A percentile compares a stretch with the other conserved stretches of the same genome.
phyloP scores from a whole-genome alignment of 2,329 filamentous ascomycete genomes.

The Penicillium frequentans region DNA sequence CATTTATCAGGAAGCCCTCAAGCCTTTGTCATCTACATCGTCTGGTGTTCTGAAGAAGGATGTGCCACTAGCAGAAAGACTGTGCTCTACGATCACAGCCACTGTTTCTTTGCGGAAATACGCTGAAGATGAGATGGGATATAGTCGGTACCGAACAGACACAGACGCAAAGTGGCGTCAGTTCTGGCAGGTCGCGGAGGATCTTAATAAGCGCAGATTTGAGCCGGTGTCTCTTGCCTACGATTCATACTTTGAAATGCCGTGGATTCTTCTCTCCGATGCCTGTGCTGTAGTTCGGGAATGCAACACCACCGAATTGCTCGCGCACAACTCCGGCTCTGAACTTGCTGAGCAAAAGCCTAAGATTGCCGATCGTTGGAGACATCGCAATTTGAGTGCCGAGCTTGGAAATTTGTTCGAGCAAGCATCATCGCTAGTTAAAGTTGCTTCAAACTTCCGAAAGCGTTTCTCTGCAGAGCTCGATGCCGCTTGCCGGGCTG shows the following conservation, averaged over 20 bases:
- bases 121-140: constrained; percentile 67
- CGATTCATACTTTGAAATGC: constrained; percentile 68
- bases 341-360: constrained; percentile 38
- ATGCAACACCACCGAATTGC: constrained; percentile 74
- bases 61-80: constrained; percentile 69
- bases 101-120: constrained; percentile 66
- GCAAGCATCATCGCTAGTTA: constrained; percentile 63
- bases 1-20: constrained; percentile 71
- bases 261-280: constrained; percentile 84
- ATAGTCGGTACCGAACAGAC: constrained; percentile 70
- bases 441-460: constrained; percentile 68
- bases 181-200: constrained; percentile 81
- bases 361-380: constrained; percentile 44
- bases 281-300: constrained; percentile 75
- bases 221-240: constrained; percentile 77
- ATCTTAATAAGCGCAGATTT: constrained; percentile 81
- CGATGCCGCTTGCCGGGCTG: constrained; percentile 64
- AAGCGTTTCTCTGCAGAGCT: constrained; percentile 70
- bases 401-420: constrained; percentile 56
- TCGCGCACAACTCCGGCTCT: constrained; percentile 65
- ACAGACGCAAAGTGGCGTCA: constrained; percentile 84
- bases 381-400: constrained; percentile 41
- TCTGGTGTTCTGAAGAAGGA: constrained; percentile 47
- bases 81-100: constrained; percentile 70
- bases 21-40: constrained; percentile 35